A percentile compares a stretch with the other conserved stretches of the same genome.
phyloP scores from a whole-genome alignment of 1,284 basidiomycete species.

The Malassezia japonica region DNA sequence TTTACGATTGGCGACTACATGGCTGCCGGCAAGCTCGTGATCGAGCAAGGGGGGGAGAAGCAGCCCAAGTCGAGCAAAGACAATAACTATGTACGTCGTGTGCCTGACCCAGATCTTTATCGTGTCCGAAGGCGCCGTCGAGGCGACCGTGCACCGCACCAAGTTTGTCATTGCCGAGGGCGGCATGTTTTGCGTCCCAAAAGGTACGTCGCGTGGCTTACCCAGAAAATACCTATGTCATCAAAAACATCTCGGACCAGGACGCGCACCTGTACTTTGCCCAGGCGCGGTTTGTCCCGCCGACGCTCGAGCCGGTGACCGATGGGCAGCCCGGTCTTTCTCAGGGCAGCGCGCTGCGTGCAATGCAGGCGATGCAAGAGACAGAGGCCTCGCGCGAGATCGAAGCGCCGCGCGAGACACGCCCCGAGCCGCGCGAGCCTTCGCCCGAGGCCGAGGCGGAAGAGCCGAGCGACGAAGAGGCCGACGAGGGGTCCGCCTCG shows the following conservation, averaged over 20 bases:
- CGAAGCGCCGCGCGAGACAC: neutral
- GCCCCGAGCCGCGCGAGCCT: no score
- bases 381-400: neutral
- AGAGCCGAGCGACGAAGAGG: neutral
- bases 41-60: conserved; percentile 69
- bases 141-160: conserved; percentile 70
- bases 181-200: conserved; percentile 79
- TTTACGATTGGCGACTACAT: conserved; percentile 85
- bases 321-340: conserved; percentile 13
- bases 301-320: conserved; percentile 8
- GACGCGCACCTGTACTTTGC: conserved; percentile 81
- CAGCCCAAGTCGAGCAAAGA: conserved; percentile 81
- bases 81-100: conserved; percentile 79
- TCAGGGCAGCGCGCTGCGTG: conserved; percentile 1
- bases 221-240: conserved; percentile 83
- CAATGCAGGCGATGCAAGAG: neutral
- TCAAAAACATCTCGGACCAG: conserved; percentile 73
- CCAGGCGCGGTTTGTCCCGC: conserved; percentile 58
- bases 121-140: conserved; percentile 61
- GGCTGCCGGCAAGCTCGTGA: conserved; percentile 74
- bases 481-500: neutral
- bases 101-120: conserved; percentile 23
- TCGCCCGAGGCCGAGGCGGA: neutral
- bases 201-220: no score
- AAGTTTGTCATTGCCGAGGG: conserved; percentile 68